Evolutionary conservation across 2,329 filamentous ascomycete species (phyloP).

Genomic region (Hirsutella minnesotensis): DNA sequence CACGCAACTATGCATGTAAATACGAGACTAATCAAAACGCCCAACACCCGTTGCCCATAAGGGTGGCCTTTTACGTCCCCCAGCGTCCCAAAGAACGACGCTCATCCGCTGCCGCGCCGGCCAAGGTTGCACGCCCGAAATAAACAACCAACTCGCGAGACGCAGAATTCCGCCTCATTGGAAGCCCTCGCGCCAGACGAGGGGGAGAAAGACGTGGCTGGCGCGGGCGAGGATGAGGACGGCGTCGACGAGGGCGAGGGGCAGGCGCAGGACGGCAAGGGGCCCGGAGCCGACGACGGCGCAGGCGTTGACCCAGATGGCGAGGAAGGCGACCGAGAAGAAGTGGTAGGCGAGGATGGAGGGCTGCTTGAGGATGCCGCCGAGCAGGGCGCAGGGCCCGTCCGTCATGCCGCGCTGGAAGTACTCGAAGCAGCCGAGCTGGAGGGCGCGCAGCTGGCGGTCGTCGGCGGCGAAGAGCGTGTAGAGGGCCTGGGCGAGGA

Average conservation of each 20-base stretch:
- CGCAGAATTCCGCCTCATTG: conserved; percentile 10
- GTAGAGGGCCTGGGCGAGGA: conserved; percentile 92
- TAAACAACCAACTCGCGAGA: too few relatives aligned
- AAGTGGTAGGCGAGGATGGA: conserved; percentile 80
- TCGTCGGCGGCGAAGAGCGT: conserved; percentile 80
- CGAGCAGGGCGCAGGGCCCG: conserved; percentile 71
- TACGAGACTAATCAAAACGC: too few relatives aligned
- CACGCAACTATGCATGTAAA: too few relatives aligned
- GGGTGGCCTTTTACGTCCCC: too few relatives aligned
- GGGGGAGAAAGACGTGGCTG: conserved; percentile 70
- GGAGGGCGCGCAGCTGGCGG: conserved; percentile 63
- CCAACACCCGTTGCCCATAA: too few relatives aligned
- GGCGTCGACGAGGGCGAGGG: conserved; percentile 52
- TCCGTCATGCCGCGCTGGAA: conserved; percentile 68
- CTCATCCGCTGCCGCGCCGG: too few relatives aligned
- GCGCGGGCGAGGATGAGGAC: conserved; percentile 69
- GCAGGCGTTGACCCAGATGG: conserved; percentile 55
- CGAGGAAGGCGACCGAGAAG: conserved; percentile 82
- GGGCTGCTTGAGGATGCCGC: conserved; percentile 68
- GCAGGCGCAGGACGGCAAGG: conserved; percentile 31
- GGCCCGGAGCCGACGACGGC: conserved; percentile 22
- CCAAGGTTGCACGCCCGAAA: too few relatives aligned
- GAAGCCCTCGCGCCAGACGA: conserved; percentile 56
- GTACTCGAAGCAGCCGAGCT: conserved; percentile 85
- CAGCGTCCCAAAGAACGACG: too few relatives aligned